These are phyloP conservation scores for Pleurotus citrinopileatus DNA, from an alignment of 768 basidiomycete genomes.

Conservation along the genomic window DNA sequence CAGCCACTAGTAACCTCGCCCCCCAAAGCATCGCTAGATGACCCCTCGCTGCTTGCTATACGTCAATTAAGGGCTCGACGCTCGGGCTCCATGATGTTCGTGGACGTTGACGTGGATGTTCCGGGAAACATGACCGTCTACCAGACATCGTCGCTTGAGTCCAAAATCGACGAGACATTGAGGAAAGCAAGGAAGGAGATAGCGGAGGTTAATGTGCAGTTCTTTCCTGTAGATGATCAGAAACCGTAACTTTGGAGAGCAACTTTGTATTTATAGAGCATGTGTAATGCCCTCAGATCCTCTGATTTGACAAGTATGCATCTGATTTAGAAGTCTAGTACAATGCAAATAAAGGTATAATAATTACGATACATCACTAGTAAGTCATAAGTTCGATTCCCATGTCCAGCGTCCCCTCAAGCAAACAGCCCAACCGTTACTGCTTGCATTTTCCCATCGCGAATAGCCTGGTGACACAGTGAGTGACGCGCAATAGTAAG, in stretches of 20 bases:
- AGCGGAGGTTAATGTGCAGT: slow-evolving; percentile 68
- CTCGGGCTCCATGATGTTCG: slow-evolving; percentile 76
- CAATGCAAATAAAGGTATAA: background rate
- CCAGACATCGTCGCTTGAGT: slow-evolving; percentile 60
- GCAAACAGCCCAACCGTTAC: slow-evolving; percentile 55
- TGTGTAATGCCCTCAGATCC: background rate
- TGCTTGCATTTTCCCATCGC: slow-evolving; percentile 65
- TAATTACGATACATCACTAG: background rate
- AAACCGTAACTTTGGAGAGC: background rate
- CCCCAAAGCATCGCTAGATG: slow-evolving; percentile 7
- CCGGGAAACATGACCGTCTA: slow-evolving; percentile 53
- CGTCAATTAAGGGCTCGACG: slow-evolving; percentile 67
- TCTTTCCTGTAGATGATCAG: slow-evolving; percentile 38
- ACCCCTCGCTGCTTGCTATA: slow-evolving; percentile 38
- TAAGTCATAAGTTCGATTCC: background rate
- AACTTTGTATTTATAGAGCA: background rate
- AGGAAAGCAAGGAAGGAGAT: slow-evolving; percentile 62
- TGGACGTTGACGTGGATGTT: slow-evolving; percentile 80
- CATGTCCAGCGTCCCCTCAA: slow-evolving; percentile 15
- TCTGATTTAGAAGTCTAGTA: too few species aligned
- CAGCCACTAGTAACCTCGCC: slow-evolving; percentile 44
- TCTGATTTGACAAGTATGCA: too few species aligned
- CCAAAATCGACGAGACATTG: slow-evolving; percentile 52
- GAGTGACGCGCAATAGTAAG: slow-evolving; percentile 5
- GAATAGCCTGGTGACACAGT: slow-evolving; percentile 42